A percentile compares a stretch with the other conserved stretches of the same genome.
phyloP scores from a whole-genome alignment of 176 grass and related monocot species.

The Aegilops bicornis region DNA sequence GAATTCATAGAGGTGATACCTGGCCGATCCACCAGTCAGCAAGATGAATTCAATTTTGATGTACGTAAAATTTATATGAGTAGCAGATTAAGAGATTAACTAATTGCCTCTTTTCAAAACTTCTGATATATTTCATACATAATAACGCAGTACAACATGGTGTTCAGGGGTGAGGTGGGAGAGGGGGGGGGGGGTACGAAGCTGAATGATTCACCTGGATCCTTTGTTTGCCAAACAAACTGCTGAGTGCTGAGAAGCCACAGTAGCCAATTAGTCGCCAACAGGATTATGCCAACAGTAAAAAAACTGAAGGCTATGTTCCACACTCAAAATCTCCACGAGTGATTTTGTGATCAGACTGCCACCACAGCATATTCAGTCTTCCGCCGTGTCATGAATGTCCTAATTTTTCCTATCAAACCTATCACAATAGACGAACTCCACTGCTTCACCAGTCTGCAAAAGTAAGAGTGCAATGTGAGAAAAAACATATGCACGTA shows the following conservation, averaged over 20 bases:
- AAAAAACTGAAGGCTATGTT: background rate
- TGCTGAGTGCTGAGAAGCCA: background rate
- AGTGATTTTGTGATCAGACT: background rate
- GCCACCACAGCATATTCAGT: background rate
- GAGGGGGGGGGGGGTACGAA: background rate
- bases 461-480: constrained; percentile 1
- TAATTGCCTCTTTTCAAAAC: background rate
- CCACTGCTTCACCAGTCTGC: background rate
- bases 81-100: background rate
- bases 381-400: background rate
- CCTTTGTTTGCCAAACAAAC: background rate
- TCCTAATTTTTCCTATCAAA: background rate
- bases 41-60: constrained; percentile 16
- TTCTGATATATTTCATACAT: constrained; percentile 3
- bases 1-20: background rate
- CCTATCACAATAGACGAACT: background rate
- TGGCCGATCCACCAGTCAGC: background rate
- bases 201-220: constrained; percentile 18
- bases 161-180: no score
- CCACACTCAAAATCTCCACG: constrained; percentile 1
- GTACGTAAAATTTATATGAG: background rate
- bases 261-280: background rate
- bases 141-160: no score
- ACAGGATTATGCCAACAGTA: background rate
- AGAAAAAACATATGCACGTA: constrained; percentile 5